Evolutionary conservation across 257 asterid species (phyloP).

Genomic region (Coffea eugenioides): DNA sequence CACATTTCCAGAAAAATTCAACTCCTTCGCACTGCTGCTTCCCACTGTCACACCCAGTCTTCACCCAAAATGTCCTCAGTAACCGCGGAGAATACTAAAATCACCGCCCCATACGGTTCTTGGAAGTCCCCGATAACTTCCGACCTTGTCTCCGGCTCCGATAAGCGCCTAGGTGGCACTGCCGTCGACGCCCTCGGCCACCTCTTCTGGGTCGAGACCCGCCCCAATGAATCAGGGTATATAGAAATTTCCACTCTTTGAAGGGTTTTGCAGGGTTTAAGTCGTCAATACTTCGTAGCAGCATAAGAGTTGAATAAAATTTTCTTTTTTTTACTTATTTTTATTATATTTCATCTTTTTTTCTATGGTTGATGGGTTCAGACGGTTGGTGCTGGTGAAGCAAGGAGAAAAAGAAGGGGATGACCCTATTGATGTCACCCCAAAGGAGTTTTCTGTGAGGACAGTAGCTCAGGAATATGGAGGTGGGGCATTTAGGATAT

Average conservation of each 20-base stretch:
- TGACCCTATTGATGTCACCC: slow-evolving; percentile 59
- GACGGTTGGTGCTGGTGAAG: slow-evolving; percentile 81
- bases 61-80: slow-evolving; percentile 28
- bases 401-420: slow-evolving; percentile 57
- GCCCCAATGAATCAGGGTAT: slow-evolving; percentile 89
- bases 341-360: too few relatives aligned
- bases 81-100: slow-evolving; percentile 15
- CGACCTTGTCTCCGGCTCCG: slow-evolving; percentile 74
- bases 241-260: not conserved
- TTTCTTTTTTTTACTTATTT: slow-evolving; percentile 3
- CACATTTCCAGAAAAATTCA: not conserved
- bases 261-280: not conserved
- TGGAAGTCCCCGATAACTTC: slow-evolving; percentile 97
- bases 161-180: slow-evolving; percentile 72
- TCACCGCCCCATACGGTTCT: slow-evolving; percentile 80
- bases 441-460: slow-evolving; percentile 82
- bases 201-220: slow-evolving; percentile 78
- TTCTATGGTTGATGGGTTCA: slow-evolving; percentile 34
- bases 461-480: slow-evolving; percentile 90
- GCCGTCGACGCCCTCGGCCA: slow-evolving; percentile 56
- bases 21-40: not conserved
- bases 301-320: not conserved
- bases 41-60: not conserved
- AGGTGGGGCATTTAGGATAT: slow-evolving; percentile 78
- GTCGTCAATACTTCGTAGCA: too few relatives aligned